phyloP scores from a whole-genome alignment of 257 asterid genomes.

The Solanum medicagineum region DNA sequence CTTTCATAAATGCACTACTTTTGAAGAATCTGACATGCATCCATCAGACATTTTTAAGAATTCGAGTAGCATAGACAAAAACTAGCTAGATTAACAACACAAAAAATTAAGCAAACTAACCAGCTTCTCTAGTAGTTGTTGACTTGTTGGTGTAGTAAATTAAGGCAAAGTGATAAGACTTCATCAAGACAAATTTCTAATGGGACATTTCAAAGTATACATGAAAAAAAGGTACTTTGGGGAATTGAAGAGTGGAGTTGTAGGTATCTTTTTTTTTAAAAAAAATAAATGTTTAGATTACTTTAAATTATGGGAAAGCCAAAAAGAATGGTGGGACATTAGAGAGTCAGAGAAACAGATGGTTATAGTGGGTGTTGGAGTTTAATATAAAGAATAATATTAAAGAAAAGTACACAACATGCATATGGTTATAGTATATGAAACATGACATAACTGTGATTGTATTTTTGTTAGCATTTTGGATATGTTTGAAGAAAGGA shows the following conservation, averaged over 20 bases:
- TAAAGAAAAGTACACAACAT: neutral
- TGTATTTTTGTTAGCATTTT: slow-evolving; percentile 13
- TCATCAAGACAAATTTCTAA: slow-evolving; percentile 8
- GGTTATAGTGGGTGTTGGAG: neutral
- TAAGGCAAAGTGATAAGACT: neutral
- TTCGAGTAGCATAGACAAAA: neutral
- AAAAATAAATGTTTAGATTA: neutral
- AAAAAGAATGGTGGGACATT: slow-evolving; percentile 33
- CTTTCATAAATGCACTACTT: neutral
- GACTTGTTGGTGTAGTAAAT: neutral
- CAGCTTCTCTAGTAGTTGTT: neutral
- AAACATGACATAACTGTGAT: slow-evolving; percentile 10
- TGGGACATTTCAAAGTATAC: slow-evolving; percentile 1
- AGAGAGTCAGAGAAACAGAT: slow-evolving; percentile 11
- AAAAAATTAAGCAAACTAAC: neutral
- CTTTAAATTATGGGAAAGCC: slow-evolving; percentile 20
- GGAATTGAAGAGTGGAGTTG: neutral
- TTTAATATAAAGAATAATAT: neutral
- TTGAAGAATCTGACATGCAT: neutral
- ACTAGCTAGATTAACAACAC: neutral
- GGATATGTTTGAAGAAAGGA: neutral
- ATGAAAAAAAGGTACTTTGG: neutral
- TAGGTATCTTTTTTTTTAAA: neutral
- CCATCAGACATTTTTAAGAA: neutral
- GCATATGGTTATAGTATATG: neutral